Conservation (phyloP, 495 filamentous ascomycete species). For the Pyrenula massariospora region DNA sequence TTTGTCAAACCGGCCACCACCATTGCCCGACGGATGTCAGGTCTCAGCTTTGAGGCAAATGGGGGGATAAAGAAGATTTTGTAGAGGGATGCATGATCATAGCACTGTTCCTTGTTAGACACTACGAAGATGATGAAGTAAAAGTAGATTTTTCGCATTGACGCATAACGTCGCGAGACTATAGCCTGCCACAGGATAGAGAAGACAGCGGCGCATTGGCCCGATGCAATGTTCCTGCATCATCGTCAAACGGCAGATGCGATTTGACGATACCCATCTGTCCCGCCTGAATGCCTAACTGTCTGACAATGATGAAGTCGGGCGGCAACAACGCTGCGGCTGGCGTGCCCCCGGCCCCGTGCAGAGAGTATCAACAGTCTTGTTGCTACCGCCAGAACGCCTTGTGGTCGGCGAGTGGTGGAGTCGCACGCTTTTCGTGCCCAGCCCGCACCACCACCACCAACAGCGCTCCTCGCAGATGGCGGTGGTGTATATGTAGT, state of each 20-base stretch:
- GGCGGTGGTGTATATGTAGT: neutral
- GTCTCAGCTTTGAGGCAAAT: neutral
- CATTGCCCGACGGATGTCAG: neutral
- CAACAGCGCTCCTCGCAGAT: constrained; percentile 6
- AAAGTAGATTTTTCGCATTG: too few species aligned
- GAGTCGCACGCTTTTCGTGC: neutral
- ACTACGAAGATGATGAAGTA: too few species aligned
- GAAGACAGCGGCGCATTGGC: neutral
- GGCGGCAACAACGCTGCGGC: neutral
- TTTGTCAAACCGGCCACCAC: constrained; percentile 15
- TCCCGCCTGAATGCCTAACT: neutral
- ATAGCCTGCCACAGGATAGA: neutral
- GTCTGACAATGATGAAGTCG: neutral
- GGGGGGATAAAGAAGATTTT: neutral
- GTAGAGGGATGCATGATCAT: neutral
- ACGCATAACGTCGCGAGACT: neutral
- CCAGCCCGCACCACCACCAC: neutral
- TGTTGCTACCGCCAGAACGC: too few species aligned
- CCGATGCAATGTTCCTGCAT: neutral
- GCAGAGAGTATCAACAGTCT: too few species aligned
- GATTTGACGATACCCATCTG: neutral
- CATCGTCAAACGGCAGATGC: neutral
- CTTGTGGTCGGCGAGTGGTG: neutral
- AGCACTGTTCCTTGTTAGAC: too few species aligned
- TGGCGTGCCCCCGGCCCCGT: too few species aligned